Percentiles rank a stretch among this genome's conserved stretches.
These are phyloP conservation scores for Pyracantha coccinea DNA, from an alignment of 331 rosid species.

Conservation along the genomic window DNA sequence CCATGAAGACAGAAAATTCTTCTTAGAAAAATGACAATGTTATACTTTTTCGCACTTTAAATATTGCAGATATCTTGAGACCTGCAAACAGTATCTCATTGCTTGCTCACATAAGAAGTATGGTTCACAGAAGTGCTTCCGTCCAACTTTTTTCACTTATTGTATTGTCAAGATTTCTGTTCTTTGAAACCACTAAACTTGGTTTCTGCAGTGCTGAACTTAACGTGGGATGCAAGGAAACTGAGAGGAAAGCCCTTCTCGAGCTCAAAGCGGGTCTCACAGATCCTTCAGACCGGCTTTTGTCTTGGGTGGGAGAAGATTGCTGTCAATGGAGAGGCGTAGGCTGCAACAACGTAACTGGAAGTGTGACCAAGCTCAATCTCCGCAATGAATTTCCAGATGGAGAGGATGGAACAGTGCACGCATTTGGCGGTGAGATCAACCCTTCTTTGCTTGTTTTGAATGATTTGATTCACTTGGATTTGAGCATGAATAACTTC, in stretches of 20 bases:
- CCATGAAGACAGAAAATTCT: too few relatives aligned
- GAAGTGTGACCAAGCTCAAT: neutral
- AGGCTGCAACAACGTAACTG: neutral
- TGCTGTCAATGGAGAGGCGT: conserved; percentile 17
- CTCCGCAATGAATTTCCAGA: neutral
- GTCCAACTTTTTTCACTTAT: neutral
- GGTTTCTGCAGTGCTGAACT: neutral
- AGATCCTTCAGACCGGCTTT: neutral
- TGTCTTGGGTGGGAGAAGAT: conserved; percentile 11
- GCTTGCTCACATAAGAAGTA: neutral
- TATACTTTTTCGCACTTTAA: neutral
- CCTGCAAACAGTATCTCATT: neutral
- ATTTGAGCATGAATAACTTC: conserved; percentile 29
- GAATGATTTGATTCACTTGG: conserved; percentile 20
- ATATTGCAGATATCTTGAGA: neutral
- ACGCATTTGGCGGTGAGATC: conserved; percentile 6
- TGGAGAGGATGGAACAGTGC: neutral
- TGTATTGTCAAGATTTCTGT: neutral
- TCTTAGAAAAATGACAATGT: too few relatives aligned
- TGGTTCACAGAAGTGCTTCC: neutral
- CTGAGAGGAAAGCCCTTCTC: conserved; percentile 16
- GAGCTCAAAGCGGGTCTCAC: conserved; percentile 2
- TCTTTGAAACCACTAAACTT: neutral
- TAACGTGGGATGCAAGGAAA: neutral
- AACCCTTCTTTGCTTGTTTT: conserved; percentile 19